These are phyloP conservation scores for Leptographium wingfieldii DNA, from an alignment of 2,329 filamentous ascomycete species.

Conservation along the genomic window DNA sequence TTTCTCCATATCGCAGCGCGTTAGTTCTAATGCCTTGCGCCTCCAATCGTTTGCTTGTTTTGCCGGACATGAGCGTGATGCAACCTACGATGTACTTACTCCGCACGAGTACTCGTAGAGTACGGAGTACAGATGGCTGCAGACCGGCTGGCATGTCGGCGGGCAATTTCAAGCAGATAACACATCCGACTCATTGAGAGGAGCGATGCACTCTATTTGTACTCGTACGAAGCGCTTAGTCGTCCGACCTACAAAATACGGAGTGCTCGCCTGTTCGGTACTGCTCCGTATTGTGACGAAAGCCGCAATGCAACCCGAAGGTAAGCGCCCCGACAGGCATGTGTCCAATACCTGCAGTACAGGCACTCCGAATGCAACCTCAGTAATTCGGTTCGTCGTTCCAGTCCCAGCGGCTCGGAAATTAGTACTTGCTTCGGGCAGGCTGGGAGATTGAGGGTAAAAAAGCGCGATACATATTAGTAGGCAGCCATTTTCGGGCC, in stretches of 20 bases:
- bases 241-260: background rate
- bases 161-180: background rate
- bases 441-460: background rate
- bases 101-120: too few species aligned
- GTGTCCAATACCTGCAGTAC: background rate
- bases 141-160: too few species aligned
- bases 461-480: background rate
- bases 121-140: too few species aligned
- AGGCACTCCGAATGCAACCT: background rate
- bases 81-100: too few species aligned
- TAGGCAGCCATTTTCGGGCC: background rate
- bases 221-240: background rate
- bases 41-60: too few species aligned
- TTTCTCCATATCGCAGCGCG: background rate
- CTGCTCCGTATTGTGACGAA: background rate
- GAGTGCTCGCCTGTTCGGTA: background rate
- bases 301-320: background rate
- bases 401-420: constrained; percentile 1
- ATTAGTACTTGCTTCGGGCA: background rate
- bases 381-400: background rate
- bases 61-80: too few species aligned
- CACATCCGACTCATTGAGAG: background rate
- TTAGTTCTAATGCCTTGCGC: background rate
- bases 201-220: background rate
- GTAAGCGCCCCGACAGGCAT: background rate